Conservation (phyloP, 495 filamentous ascomycete species). For the Entonaema liquescens region DNA sequence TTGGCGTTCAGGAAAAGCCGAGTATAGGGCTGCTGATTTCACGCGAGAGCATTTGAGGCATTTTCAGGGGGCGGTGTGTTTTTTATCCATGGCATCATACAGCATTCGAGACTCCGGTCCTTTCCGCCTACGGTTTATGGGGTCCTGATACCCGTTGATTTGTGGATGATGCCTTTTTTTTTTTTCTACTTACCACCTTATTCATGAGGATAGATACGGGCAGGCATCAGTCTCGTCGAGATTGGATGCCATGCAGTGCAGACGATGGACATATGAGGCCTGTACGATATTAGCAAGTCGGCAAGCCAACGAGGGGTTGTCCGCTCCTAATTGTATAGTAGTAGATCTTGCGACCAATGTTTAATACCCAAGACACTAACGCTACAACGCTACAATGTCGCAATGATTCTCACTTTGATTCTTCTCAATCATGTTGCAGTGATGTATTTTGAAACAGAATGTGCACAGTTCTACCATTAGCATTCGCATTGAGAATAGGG, state of each 20-base stretch:
- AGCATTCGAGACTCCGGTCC: constrained; percentile 31
- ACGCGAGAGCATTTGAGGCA: constrained; percentile 31
- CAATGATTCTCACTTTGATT: background rate
- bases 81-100: constrained; percentile 30
- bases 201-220: constrained; percentile 17
- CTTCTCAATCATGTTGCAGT: background rate
- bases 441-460: background rate
- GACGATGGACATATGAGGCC: constrained; percentile 22
- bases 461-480: background rate
- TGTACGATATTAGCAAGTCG: constrained; percentile 13
- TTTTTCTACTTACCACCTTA: constrained; percentile 5
- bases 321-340: constrained; percentile 29
- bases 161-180: constrained; percentile 19
- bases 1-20: constrained; percentile 28
- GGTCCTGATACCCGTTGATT: constrained; percentile 38
- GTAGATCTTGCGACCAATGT: constrained; percentile 21
- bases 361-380: constrained; percentile 28
- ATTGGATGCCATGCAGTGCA: constrained; percentile 5
- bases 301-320: constrained; percentile 14
- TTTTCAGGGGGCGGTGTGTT: constrained; percentile 31
- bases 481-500: background rate
- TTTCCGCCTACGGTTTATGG: constrained; percentile 33
- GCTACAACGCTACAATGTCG: background rate
- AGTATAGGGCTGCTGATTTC: constrained; percentile 18
- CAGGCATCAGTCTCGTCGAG: constrained; percentile 4